Percentiles rank a stretch among this genome's conserved stretches.
phyloP scores from a whole-genome alignment of 352 stramenopile genomes.

The Nothophytophthora sp. region DNA sequence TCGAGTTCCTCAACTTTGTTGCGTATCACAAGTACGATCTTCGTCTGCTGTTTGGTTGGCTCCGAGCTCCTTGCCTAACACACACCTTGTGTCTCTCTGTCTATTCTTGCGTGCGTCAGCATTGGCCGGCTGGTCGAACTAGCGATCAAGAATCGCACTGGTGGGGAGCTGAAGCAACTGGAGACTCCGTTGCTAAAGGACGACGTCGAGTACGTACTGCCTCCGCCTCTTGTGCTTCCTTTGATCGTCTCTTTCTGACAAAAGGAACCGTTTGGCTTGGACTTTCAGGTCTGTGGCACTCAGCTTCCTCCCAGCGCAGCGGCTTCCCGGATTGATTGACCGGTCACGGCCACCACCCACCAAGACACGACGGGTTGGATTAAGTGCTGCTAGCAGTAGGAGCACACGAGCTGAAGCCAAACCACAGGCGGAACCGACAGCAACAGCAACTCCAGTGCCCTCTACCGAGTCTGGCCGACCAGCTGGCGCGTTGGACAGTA shows the following conservation, averaged over 20 bases:
- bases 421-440: not conserved
- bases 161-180: constrained; percentile 56
- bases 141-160: constrained; percentile 75
- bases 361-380: constrained; percentile 32
- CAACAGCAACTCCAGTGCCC: constrained; percentile 1
- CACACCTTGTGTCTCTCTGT: not conserved
- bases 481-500: constrained; percentile 1
- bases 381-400: constrained; percentile 18
- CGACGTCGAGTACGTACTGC: constrained; percentile 58
- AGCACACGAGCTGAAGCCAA: constrained; percentile 10
- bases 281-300: constrained; percentile 27
- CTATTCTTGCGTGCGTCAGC: constrained; percentile 25
- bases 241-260: not conserved
- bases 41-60: not conserved
- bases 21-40: constrained; percentile 80
- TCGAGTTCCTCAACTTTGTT: constrained; percentile 89
- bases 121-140: constrained; percentile 81
- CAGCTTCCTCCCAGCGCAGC: constrained; percentile 28
- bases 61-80: constrained; percentile 1
- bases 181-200: constrained; percentile 47
- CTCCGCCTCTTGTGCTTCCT: not conserved
- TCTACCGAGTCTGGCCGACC: constrained; percentile 1
- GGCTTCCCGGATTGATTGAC: constrained; percentile 33
- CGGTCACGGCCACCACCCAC: constrained; percentile 12
- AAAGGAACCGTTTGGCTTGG: not conserved